Evolutionary conservation across 257 asterid species (phyloP), one percentile per base, ranked within the genome.

Genomic region (Plantago ovata): DNA sequence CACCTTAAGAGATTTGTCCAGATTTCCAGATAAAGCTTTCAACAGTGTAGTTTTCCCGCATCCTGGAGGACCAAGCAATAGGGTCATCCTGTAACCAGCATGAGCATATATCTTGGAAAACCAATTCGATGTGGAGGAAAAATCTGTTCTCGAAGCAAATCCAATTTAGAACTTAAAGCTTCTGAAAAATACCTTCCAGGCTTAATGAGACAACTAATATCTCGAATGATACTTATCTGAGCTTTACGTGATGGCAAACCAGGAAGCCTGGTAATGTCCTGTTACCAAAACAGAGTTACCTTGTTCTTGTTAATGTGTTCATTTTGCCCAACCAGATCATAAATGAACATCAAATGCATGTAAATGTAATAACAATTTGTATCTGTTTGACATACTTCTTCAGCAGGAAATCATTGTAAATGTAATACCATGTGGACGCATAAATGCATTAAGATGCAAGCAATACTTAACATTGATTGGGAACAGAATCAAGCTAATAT

Each of bases 31-130:
- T 33, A 83, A 75, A 41, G 83, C 82, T 72, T 80, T 83, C 72
- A 83, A 65, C 32, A 83, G 55, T 62, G 87, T 70, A 50, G 85
- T 80, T 64, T 83, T 83, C 68, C 92, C 87, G 41, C 85, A 68
- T 46, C 91, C 91, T 14, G 87, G 91, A 64, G 91, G 91, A 43
- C 85, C 91, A 52, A 83, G 84, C 20, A 49, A 49, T 10, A 49
- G 10, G 20, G 55, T 49, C 55, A 49, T 49, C 55, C 55, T 49
- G 55, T 3, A 49, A 10, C 40, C 10, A 58, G 3, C 39, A 1
- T 52, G 9, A 16, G 15, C n/a, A 50, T 49, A 41, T 19, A 48
- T 28, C 6, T 3, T 28, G 36, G 36, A 28, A 24, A 28, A 28
- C 36, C 36, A 28, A 28, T 28, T 8, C 36, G 6, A 28, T 28